Evolutionary conservation across 345 rosid species (phyloP).

Genomic region (Citrus sp.): DNA sequence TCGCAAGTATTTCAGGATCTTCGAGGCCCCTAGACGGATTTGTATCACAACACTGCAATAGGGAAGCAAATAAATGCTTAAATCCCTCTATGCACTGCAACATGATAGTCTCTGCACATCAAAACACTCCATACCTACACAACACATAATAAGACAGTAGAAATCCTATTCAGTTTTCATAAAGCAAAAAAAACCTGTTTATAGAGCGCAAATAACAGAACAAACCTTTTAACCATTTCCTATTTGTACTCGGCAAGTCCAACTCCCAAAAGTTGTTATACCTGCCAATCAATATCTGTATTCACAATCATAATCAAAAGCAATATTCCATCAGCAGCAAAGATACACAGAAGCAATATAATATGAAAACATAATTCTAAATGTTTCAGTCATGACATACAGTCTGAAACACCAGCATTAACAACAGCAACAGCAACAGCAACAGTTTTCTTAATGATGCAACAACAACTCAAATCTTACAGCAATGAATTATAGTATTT

Average conservation of each 20-base stretch:
- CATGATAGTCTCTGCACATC: slow-evolving; percentile 66
- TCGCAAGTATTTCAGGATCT: slow-evolving; percentile 89
- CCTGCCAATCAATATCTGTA: slow-evolving; percentile 7
- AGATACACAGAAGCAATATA: background rate
- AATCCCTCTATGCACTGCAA: slow-evolving; percentile 82
- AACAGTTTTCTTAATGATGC: background rate
- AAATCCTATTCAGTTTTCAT: slow-evolving; percentile 2
- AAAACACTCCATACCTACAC: slow-evolving; percentile 76
- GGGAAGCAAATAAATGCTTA: slow-evolving; percentile 53
- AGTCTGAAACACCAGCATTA: background rate
- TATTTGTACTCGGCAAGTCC: slow-evolving; percentile 5
- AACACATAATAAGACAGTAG: slow-evolving; percentile 13
- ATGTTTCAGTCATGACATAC: background rate
- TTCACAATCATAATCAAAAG: background rate
- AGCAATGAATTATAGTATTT: background rate
- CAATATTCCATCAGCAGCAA: background rate
- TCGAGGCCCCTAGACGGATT: slow-evolving; percentile 82
- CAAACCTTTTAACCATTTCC: slow-evolving; percentile 68
- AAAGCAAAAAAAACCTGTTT: background rate
- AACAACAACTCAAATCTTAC: background rate
- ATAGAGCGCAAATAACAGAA: background rate
- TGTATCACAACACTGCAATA: slow-evolving; percentile 77
- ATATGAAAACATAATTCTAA: background rate
- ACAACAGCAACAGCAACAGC: background rate
- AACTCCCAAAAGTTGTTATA: background rate